Conservation (phyloP, 305 asterid species). For the Fraxinus nigra region DNA sequence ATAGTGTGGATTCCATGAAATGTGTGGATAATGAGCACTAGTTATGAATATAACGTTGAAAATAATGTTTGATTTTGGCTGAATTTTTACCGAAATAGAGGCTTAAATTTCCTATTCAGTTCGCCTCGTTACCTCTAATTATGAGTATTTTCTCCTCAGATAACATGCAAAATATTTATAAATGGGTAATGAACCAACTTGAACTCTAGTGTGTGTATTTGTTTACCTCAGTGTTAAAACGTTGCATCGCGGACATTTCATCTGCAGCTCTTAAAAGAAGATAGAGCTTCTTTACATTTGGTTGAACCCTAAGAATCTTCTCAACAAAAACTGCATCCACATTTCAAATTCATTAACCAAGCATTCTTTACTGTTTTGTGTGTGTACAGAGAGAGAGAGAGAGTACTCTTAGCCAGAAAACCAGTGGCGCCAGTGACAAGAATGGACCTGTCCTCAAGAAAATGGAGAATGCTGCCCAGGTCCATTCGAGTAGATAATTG, state of each 20-base stretch:
- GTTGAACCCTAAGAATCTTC: conserved; percentile 73
- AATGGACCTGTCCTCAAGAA: conserved; percentile 38
- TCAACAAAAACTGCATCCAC: conserved; percentile 58
- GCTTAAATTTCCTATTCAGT: background rate
- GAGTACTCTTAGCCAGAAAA: conserved; percentile 51
- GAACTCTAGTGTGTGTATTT: background rate
- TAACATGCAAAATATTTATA: background rate
- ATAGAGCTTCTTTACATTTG: conserved; percentile 67
- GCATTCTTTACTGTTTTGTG: background rate
- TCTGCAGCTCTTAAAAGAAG: conserved; percentile 62
- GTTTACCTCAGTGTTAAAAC: conserved; percentile 4
- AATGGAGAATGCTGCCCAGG: conserved; percentile 40
- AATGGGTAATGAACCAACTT: background rate
- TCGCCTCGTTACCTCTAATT: background rate
- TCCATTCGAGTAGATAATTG: conserved; percentile 25
- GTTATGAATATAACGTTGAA: too few species aligned
- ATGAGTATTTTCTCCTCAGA: background rate
- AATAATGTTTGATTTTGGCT: too few species aligned
- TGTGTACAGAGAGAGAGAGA: background rate
- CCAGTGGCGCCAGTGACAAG: conserved; percentile 58
- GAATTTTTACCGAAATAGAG: background rate
- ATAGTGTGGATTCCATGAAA: too few species aligned
- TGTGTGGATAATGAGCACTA: too few species aligned
- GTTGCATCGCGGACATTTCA: background rate
- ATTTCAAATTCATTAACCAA: background rate